Evolutionary conservation across 257 asterid genomes (phyloP).

Genomic region (Asclepias syriaca): DNA sequence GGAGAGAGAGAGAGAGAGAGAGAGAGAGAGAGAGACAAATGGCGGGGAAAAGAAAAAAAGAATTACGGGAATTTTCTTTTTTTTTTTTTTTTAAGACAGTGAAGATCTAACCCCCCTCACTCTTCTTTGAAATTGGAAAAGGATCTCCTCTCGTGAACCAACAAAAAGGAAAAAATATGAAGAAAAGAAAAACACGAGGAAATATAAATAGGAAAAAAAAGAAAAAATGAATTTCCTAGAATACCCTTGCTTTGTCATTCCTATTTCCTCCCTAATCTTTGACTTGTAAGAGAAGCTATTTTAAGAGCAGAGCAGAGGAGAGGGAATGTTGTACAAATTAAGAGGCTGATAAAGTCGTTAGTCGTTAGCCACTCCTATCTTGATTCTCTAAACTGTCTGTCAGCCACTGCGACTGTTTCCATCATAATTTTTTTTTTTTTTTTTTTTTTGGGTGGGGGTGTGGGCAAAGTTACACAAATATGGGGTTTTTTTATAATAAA

Average conservation of each 20-base stretch:
- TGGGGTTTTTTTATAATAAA: too few relatives aligned
- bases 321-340: neutral
- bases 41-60: conserved; percentile 23
- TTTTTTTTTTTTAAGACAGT: too few relatives aligned
- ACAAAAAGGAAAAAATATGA: neutral
- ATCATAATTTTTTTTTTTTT: too few relatives aligned
- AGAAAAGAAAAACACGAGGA: neutral
- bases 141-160: too few relatives aligned
- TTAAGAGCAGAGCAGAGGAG: neutral
- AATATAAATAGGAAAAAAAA: neutral
- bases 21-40: conserved; percentile 13
- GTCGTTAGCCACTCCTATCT: too few relatives aligned
- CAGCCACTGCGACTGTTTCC: too few relatives aligned
- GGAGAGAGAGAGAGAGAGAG: conserved; percentile 1
- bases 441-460: too few relatives aligned
- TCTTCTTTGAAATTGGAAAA: neutral
- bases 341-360: too few relatives aligned
- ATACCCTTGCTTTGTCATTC: conserved; percentile 1
- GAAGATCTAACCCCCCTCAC: too few relatives aligned
- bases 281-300: neutral
- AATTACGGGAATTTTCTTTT: neutral
- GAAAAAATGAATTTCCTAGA: neutral
- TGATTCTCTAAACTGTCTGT: too few relatives aligned
- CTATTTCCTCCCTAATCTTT: neutral
- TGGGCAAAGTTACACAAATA: too few relatives aligned